Conservation (phyloP, 83 land plant species). For the Picea mariana region DNA sequence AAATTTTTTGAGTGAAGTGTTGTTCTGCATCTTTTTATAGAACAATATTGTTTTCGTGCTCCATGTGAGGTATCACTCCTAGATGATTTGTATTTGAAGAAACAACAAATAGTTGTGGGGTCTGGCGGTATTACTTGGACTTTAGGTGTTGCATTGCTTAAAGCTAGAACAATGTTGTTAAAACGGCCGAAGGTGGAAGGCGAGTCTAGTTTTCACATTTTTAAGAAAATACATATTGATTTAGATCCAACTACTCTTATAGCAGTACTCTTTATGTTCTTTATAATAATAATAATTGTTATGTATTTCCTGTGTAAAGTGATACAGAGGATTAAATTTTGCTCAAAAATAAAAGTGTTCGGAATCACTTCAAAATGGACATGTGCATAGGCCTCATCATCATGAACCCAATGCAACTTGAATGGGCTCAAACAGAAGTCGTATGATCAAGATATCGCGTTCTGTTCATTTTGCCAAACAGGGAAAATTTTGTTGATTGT, state of each 20-base stretch:
- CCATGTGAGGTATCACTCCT: slow-evolving; percentile 76
- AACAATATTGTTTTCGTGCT: slow-evolving; percentile 95
- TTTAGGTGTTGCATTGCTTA: slow-evolving; percentile 83
- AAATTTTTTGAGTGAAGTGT: slow-evolving; percentile 74
- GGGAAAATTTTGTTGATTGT: no score
- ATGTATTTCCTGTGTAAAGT: slow-evolving; percentile 30
- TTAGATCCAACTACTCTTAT: slow-evolving; percentile 36
- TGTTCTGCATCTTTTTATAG: slow-evolving; percentile 85
- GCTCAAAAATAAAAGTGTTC: no score
- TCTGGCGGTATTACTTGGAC: slow-evolving; percentile 98
- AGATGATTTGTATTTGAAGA: slow-evolving; percentile 82
- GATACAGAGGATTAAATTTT: neutral
- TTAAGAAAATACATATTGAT: slow-evolving; percentile 24
- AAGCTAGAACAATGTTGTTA: slow-evolving; percentile 72
- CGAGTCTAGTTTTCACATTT: slow-evolving; percentile 15
- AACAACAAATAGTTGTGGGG: slow-evolving; percentile 70
- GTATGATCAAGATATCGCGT: no score
- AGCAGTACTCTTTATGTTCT: slow-evolving; percentile 30
- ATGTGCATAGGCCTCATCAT: no score
- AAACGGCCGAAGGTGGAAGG: no score
- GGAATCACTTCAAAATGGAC: no score
- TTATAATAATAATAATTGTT: slow-evolving; percentile 38
- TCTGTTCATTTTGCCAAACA: no score
- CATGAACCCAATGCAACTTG: no score
- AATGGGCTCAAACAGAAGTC: no score